These are phyloP conservation scores for Globisporangium lucens DNA, from an alignment of 352 stramenopile species.

Conservation along the genomic window DNA sequence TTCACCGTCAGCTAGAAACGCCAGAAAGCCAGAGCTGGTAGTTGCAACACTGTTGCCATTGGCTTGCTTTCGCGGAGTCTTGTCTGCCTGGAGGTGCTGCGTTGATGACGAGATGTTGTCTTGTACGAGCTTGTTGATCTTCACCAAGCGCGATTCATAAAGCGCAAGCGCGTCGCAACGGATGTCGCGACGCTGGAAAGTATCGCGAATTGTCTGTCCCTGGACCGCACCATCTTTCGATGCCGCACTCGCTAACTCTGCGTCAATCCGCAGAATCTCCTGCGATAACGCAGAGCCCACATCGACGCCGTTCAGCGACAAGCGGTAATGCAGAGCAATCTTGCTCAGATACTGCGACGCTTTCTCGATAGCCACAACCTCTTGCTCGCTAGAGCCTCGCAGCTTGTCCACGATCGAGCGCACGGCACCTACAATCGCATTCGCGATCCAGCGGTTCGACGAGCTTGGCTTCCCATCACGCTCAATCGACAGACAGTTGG, in stretches of 20 bases:
- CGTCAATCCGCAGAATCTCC: conserved; percentile 53
- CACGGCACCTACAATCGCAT: conserved; percentile 38
- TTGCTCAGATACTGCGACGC: conserved; percentile 46
- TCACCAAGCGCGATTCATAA: conserved; percentile 42
- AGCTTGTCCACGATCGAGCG: conserved; percentile 31
- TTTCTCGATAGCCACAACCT: conserved; percentile 21
- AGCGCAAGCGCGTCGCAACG: conserved; percentile 61
- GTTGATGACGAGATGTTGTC: conserved; percentile 36
- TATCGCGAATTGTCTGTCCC: conserved; percentile 71
- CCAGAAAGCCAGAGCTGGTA: conserved; percentile 4
- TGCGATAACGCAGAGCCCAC: conserved; percentile 38
- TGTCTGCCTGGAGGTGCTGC: conserved; percentile 23
- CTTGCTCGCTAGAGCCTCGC: conserved; percentile 10
- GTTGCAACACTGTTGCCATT: neutral
- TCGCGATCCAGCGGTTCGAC: conserved; percentile 39
- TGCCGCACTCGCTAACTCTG: conserved; percentile 32
- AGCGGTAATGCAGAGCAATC: conserved; percentile 42
- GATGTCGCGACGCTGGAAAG: conserved; percentile 73
- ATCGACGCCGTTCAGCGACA: conserved; percentile 44
- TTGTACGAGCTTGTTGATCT: conserved; percentile 37
- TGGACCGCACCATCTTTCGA: conserved; percentile 53
- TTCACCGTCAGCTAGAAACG: conserved; percentile 10
- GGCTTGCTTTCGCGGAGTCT: conserved; percentile 13
- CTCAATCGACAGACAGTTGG: conserved; percentile 59
- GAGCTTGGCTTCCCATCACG: conserved; percentile 22